Percentiles rank a stretch among this genome's conserved stretches.
phyloP scores from a whole-genome alignment of 345 rosid genomes.

The Capsella bursapastoris region DNA sequence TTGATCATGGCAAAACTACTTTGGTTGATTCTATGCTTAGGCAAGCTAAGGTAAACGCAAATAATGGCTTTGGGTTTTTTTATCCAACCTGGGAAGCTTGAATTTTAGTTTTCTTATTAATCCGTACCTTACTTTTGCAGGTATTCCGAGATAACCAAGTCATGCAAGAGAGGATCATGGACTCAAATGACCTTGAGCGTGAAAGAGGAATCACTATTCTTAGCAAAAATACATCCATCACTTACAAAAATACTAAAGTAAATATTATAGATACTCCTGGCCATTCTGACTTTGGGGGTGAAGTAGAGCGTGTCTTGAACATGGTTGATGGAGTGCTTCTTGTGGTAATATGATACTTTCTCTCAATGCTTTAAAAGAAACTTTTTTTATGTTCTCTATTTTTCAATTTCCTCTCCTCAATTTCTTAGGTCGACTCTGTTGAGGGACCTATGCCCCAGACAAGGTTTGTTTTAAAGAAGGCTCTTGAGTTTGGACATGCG shows the following conservation, averaged over 20 bases:
- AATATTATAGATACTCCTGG: constrained; percentile 98
- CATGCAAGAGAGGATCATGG: constrained; percentile 94
- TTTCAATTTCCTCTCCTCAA: constrained; percentile 6
- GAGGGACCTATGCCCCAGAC: constrained; percentile 99
- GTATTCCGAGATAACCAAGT: constrained; percentile 94
- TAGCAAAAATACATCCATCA: constrained; percentile 94
- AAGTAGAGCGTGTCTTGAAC: constrained; percentile 97
- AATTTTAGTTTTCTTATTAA: not conserved
- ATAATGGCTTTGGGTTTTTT: not conserved
- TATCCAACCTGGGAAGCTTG: not conserved
- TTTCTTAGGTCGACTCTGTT: constrained; percentile 87
- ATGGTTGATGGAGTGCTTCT: constrained; percentile 99
- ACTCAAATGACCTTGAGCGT: constrained; percentile 94
- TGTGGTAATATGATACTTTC: constrained; percentile 65
- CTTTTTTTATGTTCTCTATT: not conserved
- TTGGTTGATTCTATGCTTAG: constrained; percentile 95
- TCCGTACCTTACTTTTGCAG: constrained; percentile 48
- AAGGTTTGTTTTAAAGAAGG: constrained; percentile 95
- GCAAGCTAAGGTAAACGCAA: constrained; percentile 77
- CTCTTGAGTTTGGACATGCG: constrained; percentile 92
- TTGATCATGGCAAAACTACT: constrained; percentile 98
- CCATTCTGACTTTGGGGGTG: constrained; percentile 99
- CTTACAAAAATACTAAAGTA: constrained; percentile 82
- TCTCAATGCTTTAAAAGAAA: constrained; percentile 1
- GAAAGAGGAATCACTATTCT: constrained; percentile 97